These are phyloP conservation scores for Diaporthe amygdali DNA, from an alignment of 2,329 filamentous ascomycete genomes.

Conservation along the genomic window DNA sequence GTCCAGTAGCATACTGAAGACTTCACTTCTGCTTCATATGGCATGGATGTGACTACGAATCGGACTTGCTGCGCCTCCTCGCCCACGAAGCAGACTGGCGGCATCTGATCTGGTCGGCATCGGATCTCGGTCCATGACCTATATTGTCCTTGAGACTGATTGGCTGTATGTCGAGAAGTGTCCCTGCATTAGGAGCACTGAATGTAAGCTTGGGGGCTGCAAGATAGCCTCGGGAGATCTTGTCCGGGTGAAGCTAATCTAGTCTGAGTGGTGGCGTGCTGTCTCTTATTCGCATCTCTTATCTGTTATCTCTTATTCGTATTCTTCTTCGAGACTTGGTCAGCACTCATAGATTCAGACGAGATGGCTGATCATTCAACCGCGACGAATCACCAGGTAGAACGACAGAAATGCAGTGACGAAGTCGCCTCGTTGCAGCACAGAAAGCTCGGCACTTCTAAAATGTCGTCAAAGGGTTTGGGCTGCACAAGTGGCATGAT, in stretches of 20 bases:
- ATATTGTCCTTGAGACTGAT: background rate
- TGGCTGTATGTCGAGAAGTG: background rate
- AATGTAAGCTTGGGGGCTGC: background rate
- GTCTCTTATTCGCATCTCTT: conserved; percentile 8
- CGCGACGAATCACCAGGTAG: background rate
- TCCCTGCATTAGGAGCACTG: conserved; percentile 9
- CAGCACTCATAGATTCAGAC: too few species aligned
- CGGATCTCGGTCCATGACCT: background rate
- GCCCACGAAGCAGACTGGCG: background rate
- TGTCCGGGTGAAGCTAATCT: background rate
- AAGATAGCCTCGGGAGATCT: background rate
- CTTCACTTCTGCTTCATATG: too few species aligned
- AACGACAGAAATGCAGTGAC: background rate
- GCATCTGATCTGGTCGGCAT: background rate
- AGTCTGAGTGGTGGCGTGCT: background rate
- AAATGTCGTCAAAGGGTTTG: background rate
- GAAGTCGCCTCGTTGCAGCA: background rate
- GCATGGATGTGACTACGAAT: too few species aligned
- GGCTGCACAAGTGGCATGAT: background rate
- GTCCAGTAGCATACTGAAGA: background rate
- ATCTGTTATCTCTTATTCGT: conserved; percentile 23
- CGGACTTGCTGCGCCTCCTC: background rate
- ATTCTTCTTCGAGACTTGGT: background rate
- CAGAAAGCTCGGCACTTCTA: background rate
- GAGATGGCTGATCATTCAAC: background rate